These are phyloP conservation scores for Umbelopsis sp. DNA, from an alignment of 371 early-diverging fungal species.

Conservation along the genomic window DNA sequence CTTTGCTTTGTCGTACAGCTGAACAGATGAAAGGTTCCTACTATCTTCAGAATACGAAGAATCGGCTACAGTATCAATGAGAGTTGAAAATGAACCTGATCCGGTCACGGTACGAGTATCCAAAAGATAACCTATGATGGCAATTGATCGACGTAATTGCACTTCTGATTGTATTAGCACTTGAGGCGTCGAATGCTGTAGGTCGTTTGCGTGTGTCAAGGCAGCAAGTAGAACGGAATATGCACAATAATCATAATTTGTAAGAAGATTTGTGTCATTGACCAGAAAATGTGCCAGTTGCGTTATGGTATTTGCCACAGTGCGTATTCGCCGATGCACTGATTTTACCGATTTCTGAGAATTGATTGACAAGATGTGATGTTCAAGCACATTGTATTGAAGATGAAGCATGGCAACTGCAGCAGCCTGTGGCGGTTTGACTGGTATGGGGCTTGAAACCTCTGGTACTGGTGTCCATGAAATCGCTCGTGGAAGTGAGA, in stretches of 20 bases:
- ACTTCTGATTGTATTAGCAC: conserved; percentile 37
- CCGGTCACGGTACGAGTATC: conserved; percentile 9
- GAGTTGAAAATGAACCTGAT: neutral
- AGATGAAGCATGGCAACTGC: conserved; percentile 43
- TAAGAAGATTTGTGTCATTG: conserved; percentile 39
- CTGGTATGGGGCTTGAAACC: conserved; percentile 2
- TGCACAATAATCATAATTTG: conserved; percentile 39
- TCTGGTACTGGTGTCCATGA: conserved; percentile 8
- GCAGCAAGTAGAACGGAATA: conserved; percentile 51
- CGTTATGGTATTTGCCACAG: conserved; percentile 47
- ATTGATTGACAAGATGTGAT: neutral
- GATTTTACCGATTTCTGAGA: neutral
- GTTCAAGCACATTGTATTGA: conserved; percentile 41
- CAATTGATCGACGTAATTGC: conserved; percentile 31
- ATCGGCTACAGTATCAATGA: conserved; percentile 1
- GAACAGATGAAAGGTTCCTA: neutral
- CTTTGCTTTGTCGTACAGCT: conserved; percentile 9
- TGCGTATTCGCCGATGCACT: conserved; percentile 27
- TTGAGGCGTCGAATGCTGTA: conserved; percentile 37
- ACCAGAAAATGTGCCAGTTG: conserved; percentile 43
- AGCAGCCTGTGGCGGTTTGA: conserved; percentile 22
- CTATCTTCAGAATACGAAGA: neutral
- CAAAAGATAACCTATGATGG: conserved; percentile 8
- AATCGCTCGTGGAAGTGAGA: neutral
- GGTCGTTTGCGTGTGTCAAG: conserved; percentile 45